Evolutionary conservation across 2,329 filamentous ascomycete species (phyloP), one percentile per base, ranked within the genome.

Genomic region (Xylaria sp.): DNA sequence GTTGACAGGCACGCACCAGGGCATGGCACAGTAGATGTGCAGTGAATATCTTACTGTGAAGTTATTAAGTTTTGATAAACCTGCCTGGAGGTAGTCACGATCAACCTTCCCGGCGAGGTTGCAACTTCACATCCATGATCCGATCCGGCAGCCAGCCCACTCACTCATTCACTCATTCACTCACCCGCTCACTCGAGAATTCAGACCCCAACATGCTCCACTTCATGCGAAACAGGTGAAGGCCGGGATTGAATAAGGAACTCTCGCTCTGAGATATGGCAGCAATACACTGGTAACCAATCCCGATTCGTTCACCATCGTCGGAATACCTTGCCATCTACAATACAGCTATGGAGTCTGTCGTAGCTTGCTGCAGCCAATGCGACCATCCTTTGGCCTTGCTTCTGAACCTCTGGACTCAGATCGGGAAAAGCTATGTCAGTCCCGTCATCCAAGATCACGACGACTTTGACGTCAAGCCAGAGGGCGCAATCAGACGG

Each of bases 391-490:
- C 70, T 59, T 65, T 72, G 23, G 60, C 65, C 5, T 57, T 65
- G 4, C 70, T 75, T 52, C 44, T 67, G 57, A 78, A 79, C 46
- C 48, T 73, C 5, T 79, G 76, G 76, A 73, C 65, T 1, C 71
- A 76, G 61, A 71, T 79, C 37, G 75, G 74, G 48, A 75, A 74
- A 52, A 71, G 69, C 19, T 76, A 76, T 59, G 71, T 75, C 55
- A 75, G 72, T n/a, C 76, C 75, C 3, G 65, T 73, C 9, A 59
- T 73, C 4, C 60, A 68, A 19, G 47, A 68, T 2, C 64, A 66
- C 2, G 57, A 66, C 47, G 59, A 61, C 9, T 61, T 71, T 2
- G 60, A 67, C 2, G 56, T 74, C 13, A 42, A 56, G 16, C 56
- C 60, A 34, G 55, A 23, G 1, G 74, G 73, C 11, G 46, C 62